Evolutionary conservation across 768 basidiomycete genomes (phyloP).

Genomic region (Hemileccinum rubropunctum): DNA sequence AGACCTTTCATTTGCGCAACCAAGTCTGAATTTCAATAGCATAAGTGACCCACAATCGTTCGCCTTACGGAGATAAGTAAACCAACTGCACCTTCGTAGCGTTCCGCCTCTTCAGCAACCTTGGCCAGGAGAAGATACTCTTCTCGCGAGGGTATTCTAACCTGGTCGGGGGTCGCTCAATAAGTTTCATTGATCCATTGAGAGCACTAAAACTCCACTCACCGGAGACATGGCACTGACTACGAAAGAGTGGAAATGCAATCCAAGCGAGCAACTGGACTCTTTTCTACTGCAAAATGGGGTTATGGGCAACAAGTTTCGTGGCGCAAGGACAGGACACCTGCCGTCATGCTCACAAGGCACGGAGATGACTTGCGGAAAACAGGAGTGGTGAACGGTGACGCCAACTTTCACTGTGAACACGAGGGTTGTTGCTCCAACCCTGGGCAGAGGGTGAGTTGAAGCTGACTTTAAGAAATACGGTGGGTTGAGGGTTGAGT

Average conservation of each 20-base stretch:
- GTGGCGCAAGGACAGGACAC: slow-evolving; percentile 11
- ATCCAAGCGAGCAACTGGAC: neutral
- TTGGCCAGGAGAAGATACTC: slow-evolving; percentile 66
- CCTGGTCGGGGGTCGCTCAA: slow-evolving; percentile 17
- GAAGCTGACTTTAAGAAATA: slow-evolving; percentile 10
- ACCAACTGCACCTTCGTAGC: slow-evolving; percentile 67
- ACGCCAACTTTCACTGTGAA: slow-evolving; percentile 4
- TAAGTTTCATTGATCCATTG: neutral
- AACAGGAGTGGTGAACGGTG: slow-evolving; percentile 3
- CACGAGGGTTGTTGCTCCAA: slow-evolving; percentile 5
- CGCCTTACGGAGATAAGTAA: neutral
- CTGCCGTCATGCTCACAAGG: slow-evolving; percentile 14
- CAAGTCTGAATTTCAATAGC: slow-evolving; percentile 52
- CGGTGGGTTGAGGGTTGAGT: slow-evolving; percentile 29
- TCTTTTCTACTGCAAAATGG: slow-evolving; percentile 29
- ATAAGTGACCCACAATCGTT: slow-evolving; percentile 5
- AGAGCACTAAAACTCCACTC: slow-evolving; percentile 10
- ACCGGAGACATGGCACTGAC: slow-evolving; percentile 28
- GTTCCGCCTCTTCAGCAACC: slow-evolving; percentile 84
- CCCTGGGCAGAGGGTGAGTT: slow-evolving; percentile 32
- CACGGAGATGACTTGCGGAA: slow-evolving; percentile 11
- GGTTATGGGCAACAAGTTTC: slow-evolving; percentile 31
- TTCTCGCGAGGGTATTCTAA: slow-evolving; percentile 32
- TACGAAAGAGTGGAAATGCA: slow-evolving; percentile 9
- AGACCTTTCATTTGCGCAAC: slow-evolving; percentile 76